Conservation (phyloP, 1,284 basidiomycete species). For the Acaromyces ingoldii region DNA sequence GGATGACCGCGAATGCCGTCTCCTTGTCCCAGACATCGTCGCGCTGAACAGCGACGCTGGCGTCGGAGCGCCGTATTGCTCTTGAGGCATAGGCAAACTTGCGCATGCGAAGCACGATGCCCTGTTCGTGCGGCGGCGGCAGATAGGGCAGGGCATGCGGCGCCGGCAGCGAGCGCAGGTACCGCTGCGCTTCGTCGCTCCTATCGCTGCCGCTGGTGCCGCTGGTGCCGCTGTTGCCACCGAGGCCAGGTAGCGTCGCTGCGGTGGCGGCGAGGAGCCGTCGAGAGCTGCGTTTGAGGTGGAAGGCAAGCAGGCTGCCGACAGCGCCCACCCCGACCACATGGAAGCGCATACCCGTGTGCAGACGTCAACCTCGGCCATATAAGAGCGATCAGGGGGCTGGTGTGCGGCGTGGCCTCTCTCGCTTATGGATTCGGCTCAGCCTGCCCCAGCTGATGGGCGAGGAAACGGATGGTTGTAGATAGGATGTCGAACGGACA, state of each 20-base stretch:
- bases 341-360: slow-evolving; percentile 44
- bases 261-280: slow-evolving; percentile 16
- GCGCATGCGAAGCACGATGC: slow-evolving; percentile 21
- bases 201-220: background rate
- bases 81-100: slow-evolving; percentile 9
- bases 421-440: no score
- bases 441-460: no score
- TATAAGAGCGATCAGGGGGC: no score
- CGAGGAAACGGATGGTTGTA: no score
- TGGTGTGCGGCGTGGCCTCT: no score
- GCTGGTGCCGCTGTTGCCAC: background rate
- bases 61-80: background rate
- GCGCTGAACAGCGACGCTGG: background rate
- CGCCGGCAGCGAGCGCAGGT: slow-evolving; percentile 3
- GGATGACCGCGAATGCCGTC: slow-evolving; percentile 55
- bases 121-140: slow-evolving; percentile 22
- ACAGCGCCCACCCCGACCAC: slow-evolving; percentile 47
- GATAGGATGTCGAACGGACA: no score
- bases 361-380: no score
- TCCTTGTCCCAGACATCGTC: background rate
- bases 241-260: slow-evolving; percentile 22
- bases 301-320: slow-evolving; percentile 45
- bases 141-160: slow-evolving; percentile 15
- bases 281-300: slow-evolving; percentile 29
- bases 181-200: background rate